phyloP scores from a whole-genome alignment of 148 eudicot genomes.

The Oxyria digyna region DNA sequence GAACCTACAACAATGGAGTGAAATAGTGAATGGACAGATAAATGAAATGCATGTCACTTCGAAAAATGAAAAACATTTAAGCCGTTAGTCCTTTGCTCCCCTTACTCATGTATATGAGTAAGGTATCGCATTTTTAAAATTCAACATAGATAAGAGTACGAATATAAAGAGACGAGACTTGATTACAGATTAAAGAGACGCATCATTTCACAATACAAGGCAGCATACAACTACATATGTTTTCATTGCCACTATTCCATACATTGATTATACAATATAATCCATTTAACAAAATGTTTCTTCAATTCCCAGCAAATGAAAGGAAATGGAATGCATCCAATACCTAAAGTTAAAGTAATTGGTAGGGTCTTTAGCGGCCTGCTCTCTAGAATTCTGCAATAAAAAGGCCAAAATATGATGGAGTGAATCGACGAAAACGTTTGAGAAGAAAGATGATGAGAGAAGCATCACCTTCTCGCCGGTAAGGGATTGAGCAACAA shows the following conservation, averaged over 20 bases:
- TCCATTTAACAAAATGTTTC: neutral
- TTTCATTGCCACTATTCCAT: neutral
- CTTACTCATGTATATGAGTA: neutral
- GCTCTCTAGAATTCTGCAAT: slow-evolving; percentile 47
- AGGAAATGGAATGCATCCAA: neutral
- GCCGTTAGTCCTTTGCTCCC: neutral
- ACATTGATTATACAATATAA: neutral
- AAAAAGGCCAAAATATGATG: neutral
- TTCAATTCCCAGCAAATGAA: neutral
- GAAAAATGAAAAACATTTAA: neutral
- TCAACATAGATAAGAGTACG: neutral
- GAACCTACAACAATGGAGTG: neutral
- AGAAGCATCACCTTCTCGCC: slow-evolving; percentile 51
- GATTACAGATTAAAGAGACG: neutral
- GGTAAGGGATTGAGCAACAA: slow-evolving; percentile 53
- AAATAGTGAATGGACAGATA: neutral
- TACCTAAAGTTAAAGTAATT: slow-evolving; percentile 91
- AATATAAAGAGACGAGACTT: neutral
- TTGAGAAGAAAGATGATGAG: neutral
- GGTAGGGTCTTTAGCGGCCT: slow-evolving; percentile 82
- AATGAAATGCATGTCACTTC: neutral
- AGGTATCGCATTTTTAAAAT: neutral
- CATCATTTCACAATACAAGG: neutral
- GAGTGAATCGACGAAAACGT: neutral
- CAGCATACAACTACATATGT: neutral